These are phyloP conservation scores for Lactarius indigo DNA, from an alignment of 768 basidiomycete species.

Conservation along the genomic window DNA sequence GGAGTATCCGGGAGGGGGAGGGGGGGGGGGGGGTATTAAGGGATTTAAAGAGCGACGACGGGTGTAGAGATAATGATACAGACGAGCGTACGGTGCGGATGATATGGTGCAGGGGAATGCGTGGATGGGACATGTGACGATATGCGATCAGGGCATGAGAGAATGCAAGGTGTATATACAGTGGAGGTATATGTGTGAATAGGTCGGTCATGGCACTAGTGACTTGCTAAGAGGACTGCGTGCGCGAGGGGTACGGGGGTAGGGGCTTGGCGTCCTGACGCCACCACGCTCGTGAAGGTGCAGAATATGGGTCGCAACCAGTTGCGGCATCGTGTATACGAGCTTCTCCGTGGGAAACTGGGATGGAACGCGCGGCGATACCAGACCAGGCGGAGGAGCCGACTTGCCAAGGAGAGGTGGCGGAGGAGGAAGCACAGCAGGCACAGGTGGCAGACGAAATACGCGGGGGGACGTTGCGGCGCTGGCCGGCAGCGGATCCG, in stretches of 20 bases:
- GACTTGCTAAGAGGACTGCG: conserved; percentile 16
- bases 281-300: conserved; percentile 22
- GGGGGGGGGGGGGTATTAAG: conserved; percentile 1
- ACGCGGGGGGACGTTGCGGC: background rate
- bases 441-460: background rate
- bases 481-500: conserved; percentile 19
- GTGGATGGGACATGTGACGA: conserved; percentile 10
- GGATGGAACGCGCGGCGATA: conserved; percentile 15
- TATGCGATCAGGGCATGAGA: conserved; percentile 4
- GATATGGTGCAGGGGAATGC: conserved; percentile 8
- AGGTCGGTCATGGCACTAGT: conserved; percentile 1
- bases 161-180: background rate
- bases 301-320: conserved; percentile 25
- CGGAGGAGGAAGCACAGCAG: conserved; percentile 8
- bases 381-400: conserved; percentile 11
- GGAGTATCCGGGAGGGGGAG: background rate
- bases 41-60: conserved; percentile 10
- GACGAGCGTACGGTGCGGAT: conserved; percentile 1
- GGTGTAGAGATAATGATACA: conserved; percentile 22
- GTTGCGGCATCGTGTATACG: conserved; percentile 25
- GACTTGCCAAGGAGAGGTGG: background rate
- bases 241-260: conserved; percentile 1
- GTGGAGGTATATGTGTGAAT: background rate
- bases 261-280: conserved; percentile 11
- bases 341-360: conserved; percentile 11